Percentiles rank a stretch among this genome's conserved stretches.
phyloP scores from a whole-genome alignment of 2,329 filamentous ascomycete genomes.

The Fusarium pilosicola region DNA sequence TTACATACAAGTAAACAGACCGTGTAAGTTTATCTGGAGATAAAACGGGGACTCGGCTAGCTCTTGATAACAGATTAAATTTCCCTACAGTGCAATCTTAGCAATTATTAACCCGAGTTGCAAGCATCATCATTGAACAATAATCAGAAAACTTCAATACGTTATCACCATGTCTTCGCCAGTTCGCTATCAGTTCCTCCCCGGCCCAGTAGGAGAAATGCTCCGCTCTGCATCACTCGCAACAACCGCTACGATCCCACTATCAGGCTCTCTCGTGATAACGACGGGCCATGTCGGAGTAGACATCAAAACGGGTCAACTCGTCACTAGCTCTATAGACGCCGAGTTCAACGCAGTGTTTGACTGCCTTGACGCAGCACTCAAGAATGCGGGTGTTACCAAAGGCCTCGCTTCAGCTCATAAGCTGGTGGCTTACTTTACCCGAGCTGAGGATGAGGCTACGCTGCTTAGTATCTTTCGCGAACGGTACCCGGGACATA shows the following conservation, averaged over 20 bases:
- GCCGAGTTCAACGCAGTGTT: background rate
- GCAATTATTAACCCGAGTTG: background rate
- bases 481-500: background rate
- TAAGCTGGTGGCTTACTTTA: background rate
- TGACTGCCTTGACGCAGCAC: background rate
- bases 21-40: background rate
- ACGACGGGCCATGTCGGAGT: background rate
- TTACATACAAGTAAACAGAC: background rate
- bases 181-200: background rate
- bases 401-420: background rate
- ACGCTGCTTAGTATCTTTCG: background rate
- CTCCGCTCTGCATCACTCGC: background rate
- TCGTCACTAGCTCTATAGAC: background rate
- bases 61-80: fast-evolving
- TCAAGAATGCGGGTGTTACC: background rate
- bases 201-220: background rate
- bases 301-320: background rate
- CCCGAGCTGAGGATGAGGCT: background rate
- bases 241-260: background rate
- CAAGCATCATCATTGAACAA: background rate
- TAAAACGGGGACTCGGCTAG: background rate
- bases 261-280: background rate
- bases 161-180: background rate
- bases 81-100: background rate
- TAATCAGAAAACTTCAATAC: no score